phyloP scores from a whole-genome alignment of 75 land plant species.

The Cunninghamia lanceolata region DNA sequence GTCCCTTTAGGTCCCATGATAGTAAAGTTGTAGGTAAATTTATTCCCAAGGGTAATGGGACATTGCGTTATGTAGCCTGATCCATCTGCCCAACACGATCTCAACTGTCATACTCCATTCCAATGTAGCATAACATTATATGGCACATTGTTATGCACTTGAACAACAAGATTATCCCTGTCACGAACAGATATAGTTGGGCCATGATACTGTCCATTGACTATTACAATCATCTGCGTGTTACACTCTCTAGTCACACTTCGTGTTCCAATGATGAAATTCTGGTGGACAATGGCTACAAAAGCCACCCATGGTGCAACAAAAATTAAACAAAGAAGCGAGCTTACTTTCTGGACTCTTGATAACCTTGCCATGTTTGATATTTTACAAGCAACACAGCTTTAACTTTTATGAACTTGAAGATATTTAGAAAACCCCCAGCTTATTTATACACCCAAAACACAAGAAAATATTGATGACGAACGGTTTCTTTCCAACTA shows the following conservation, averaged over 20 bases:
- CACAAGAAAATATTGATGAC: no score
- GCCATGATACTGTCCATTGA: constrained; percentile 21
- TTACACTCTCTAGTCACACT: neutral
- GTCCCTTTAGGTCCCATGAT: constrained; percentile 19
- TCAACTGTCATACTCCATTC: neutral
- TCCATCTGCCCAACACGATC: neutral
- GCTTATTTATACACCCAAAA: no score
- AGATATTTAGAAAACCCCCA: no score
- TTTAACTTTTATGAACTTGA: no score
- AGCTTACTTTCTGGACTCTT: no score
- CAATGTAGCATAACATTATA: constrained; percentile 22
- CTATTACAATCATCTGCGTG: neutral
- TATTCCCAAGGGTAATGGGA: neutral
- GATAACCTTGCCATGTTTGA: no score
- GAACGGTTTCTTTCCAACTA: no score
- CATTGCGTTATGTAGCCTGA: neutral
- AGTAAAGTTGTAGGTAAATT: neutral
- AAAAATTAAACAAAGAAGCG: no score
- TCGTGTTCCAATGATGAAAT: neutral
- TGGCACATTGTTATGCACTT: constrained; percentile 12
- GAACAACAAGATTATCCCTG: neutral
- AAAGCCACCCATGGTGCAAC: no score
- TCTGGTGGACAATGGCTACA: no score
- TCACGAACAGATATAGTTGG: constrained; percentile 5
- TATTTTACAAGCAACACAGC: no score